Evolutionary conservation across 2,329 filamentous ascomycete species (phyloP).

Genomic region (Claviceps sorghi): DNA sequence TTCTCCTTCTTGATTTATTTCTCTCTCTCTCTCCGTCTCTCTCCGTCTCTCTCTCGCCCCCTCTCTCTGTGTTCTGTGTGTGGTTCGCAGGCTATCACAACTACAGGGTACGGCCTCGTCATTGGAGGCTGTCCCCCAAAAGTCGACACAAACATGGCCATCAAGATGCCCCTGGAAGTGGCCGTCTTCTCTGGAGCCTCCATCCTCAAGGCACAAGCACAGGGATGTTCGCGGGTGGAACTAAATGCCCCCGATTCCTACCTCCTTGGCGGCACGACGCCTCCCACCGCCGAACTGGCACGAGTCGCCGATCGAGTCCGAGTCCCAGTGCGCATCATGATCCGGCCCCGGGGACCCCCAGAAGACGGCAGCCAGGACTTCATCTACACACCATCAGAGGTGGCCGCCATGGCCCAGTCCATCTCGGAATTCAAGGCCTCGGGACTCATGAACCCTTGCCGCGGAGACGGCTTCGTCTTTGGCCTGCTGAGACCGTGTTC

Average conservation of each 20-base stretch:
- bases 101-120: neutral
- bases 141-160: neutral
- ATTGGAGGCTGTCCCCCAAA: too few species aligned
- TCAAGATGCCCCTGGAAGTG: conserved; percentile 30
- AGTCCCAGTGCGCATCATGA: conserved; percentile 38
- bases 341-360: conserved; percentile 29
- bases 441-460: conserved; percentile 21
- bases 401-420: conserved; percentile 26
- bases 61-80: neutral
- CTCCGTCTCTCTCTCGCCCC: neutral
- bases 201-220: conserved; percentile 23
- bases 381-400: conserved; percentile 31
- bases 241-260: conserved; percentile 40
- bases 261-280: conserved; percentile 35
- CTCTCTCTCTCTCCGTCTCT: neutral
- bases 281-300: conserved; percentile 25
- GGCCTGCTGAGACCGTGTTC: conserved; percentile 24
- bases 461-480: conserved; percentile 44
- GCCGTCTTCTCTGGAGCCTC: conserved; percentile 35
- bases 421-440: conserved; percentile 24
- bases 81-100: neutral
- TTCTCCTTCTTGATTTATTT: neutral
- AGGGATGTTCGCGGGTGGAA: conserved; percentile 37
- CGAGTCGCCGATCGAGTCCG: conserved; percentile 13
- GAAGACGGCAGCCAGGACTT: conserved; percentile 24